These are phyloP conservation scores for Leucocoprinus leucothites DNA, from an alignment of 768 basidiomycete species.

Conservation along the genomic window DNA sequence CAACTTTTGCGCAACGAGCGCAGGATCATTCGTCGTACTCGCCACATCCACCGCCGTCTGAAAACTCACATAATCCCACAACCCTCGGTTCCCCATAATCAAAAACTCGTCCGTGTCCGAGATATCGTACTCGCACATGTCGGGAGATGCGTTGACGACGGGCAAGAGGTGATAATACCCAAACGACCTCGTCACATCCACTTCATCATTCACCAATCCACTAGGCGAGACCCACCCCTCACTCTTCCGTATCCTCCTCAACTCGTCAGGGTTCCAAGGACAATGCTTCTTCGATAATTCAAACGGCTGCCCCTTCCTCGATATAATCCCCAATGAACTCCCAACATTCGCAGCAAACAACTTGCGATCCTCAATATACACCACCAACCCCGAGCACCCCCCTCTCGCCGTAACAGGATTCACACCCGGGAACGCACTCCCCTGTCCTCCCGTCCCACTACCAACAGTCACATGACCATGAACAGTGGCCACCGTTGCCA, in stretches of 20 bases:
- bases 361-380: slow-evolving; percentile 78
- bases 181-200: slow-evolving; percentile 87
- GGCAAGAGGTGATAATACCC: slow-evolving; percentile 90
- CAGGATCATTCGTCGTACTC: slow-evolving; percentile 67
- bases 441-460: slow-evolving; percentile 7
- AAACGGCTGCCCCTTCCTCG: slow-evolving; percentile 68
- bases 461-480: background rate
- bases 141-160: slow-evolving; percentile 85
- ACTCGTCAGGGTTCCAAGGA: slow-evolving; percentile 85
- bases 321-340: slow-evolving; percentile 83
- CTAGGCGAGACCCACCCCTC: slow-evolving; percentile 94
- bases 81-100: slow-evolving; percentile 87
- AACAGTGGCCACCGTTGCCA: slow-evolving; percentile 41
- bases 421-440: slow-evolving; percentile 21
- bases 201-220: slow-evolving; percentile 88
- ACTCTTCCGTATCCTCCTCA: slow-evolving; percentile 80
- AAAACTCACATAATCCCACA: slow-evolving; percentile 93
- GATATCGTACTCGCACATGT: slow-evolving; percentile 66
- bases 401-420: slow-evolving; percentile 56
- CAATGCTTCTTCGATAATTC: slow-evolving; percentile 80
- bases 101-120: slow-evolving; percentile 91
- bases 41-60: slow-evolving; percentile 98
- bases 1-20: slow-evolving; percentile 92
- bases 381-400: slow-evolving; percentile 85
- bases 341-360: slow-evolving; percentile 92